phyloP scores from a whole-genome alignment of 805 yeast genomes.

The Candida corydali region DNA sequence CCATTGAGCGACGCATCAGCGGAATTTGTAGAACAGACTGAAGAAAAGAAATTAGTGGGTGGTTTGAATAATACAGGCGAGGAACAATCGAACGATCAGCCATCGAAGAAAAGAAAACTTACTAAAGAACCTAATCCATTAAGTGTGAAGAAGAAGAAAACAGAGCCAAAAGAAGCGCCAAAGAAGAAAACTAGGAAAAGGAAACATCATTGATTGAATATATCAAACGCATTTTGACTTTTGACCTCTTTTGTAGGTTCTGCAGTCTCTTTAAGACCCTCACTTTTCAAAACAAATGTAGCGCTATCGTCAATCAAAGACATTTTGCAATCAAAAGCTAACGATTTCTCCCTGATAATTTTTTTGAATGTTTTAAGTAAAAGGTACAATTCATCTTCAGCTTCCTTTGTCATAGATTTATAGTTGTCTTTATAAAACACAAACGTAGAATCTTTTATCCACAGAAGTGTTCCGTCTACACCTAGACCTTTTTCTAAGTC shows the following conservation, averaged over 20 bases:
- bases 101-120: slow-evolving; percentile 53
- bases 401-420: slow-evolving; percentile 28
- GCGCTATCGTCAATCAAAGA: slow-evolving; percentile 36
- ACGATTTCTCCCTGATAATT: slow-evolving; percentile 31
- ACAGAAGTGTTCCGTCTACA: slow-evolving; percentile 22
- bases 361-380: slow-evolving; percentile 33
- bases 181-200: slow-evolving; percentile 17
- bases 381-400: slow-evolving; percentile 40
- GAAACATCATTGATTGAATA: slow-evolving; percentile 17
- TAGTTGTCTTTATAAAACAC: slow-evolving; percentile 35
- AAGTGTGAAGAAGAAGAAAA: slow-evolving; percentile 75
- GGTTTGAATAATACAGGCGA: slow-evolving; percentile 70
- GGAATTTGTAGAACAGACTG: slow-evolving; percentile 40
- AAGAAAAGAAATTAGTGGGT: slow-evolving; percentile 61
- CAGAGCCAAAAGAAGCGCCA: slow-evolving; percentile 7
- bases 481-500: slow-evolving; percentile 34
- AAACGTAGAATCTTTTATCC: slow-evolving; percentile 40
- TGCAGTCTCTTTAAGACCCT: slow-evolving; percentile 5
- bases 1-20: slow-evolving; percentile 74
- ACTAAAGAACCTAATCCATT: slow-evolving; percentile 87
- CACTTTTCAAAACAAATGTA: slow-evolving; percentile 16
- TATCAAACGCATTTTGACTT: slow-evolving; percentile 9
- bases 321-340: slow-evolving; percentile 49
- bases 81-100: slow-evolving; percentile 18
- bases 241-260: not conserved